Conservation (phyloP, 2,329 filamentous ascomycete species). For the Proliferodiscus dingleyae region DNA sequence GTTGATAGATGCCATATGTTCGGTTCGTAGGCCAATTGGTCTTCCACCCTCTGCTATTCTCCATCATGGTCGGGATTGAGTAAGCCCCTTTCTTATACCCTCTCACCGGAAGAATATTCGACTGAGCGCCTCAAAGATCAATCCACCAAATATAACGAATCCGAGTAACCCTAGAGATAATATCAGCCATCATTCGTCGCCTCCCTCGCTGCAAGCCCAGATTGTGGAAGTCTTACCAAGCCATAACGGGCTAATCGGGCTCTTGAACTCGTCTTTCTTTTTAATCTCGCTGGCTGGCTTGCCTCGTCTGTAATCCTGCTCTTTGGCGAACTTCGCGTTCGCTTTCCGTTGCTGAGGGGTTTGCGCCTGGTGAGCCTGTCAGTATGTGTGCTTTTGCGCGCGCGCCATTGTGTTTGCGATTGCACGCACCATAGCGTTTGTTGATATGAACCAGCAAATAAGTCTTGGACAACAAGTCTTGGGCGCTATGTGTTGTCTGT, state of each 20-base stretch:
- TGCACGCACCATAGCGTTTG: constrained; percentile 21
- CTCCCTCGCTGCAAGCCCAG: no score
- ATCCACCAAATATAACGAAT: constrained; percentile 32
- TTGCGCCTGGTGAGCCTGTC: constrained; percentile 57
- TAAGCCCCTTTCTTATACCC: no score
- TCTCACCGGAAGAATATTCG: constrained; percentile 30
- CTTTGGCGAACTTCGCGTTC: constrained; percentile 73
- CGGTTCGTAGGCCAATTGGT: no score
- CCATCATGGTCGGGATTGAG: no score
- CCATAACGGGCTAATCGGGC: constrained; percentile 61
- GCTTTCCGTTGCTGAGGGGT: constrained; percentile 77
- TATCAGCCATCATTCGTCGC: background rate
- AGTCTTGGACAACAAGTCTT: no score
- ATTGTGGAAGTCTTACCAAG: constrained; percentile 50
- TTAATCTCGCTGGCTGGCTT: constrained; percentile 63
- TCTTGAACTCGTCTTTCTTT: constrained; percentile 46
- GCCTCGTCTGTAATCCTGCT: constrained; percentile 69
- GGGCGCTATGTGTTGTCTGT: no score
- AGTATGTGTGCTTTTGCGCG: constrained; percentile 3
- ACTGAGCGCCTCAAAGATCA: constrained; percentile 35
- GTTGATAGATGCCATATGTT: background rate
- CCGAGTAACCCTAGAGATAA: constrained; percentile 23
- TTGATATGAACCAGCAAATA: background rate
- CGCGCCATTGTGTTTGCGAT: background rate
- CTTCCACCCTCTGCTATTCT: no score